Evolutionary conservation across 2,329 filamentous ascomycete genomes (phyloP), one percentile per base, ranked within the genome.

Genomic region (Fusarium beomiforme): DNA sequence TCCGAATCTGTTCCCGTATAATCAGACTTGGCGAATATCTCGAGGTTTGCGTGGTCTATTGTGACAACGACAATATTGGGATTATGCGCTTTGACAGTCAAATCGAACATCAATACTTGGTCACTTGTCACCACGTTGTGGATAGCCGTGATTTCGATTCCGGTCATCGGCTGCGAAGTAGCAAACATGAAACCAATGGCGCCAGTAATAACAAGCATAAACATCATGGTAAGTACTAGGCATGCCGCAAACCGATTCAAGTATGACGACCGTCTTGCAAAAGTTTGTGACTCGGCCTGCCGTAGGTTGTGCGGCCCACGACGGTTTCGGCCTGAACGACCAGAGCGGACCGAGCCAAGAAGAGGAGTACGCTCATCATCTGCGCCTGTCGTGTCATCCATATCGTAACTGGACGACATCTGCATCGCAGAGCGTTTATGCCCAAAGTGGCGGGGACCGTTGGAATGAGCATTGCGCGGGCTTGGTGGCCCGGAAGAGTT

Each of bases 11-110:
- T 87, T n/a, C 93, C 93, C 16, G 95, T 92, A 78, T 95, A 93
- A 66, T 93, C 93, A 65, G 94, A 98, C 81, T 97, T 97, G 33
- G 96, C 96, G 81, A 98, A 98, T 34, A 99, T 88, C 76, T 97
- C 94, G 62, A 98, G 86, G 78, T 98, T 94, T 78, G 97, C 92
- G 49, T 95, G 91, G 70, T 93, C 91, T 39, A 99, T 90, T 5
- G 92, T 92, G 43, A 99, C 92, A 4, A 94, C 90, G 41, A 98
- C 92, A 42, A 98, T 90, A 75, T 98, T 99, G 2, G 95, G 95
- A 78, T 99, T 99, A 75, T 95, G 87, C 1, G 95, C 96, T 73
- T 90, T 90, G 65, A 99, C 93, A 23, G 93, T 90, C 51, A 99
- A 83, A 80, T 99, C 95, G 76, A 98, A 88, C 89, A 99, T 97